A percentile compares a stretch with the other conserved stretches of the same genome.
Conservation (phyloP, 192 early-diverging fungal genomes). For the Chytriomyces sp. region DNA sequence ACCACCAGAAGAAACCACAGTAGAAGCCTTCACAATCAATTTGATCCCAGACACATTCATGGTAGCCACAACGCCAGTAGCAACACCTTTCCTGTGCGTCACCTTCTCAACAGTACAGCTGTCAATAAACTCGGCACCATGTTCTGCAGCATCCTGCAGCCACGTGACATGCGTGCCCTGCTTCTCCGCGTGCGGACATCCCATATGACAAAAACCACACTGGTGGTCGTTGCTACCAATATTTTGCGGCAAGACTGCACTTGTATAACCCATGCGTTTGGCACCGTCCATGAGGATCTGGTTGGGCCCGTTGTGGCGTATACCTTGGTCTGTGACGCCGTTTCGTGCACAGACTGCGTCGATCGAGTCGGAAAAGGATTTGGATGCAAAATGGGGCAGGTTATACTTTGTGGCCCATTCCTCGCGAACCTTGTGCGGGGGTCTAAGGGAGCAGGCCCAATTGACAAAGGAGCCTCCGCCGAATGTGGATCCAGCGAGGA, state of each 20-base stretch:
- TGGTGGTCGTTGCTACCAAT: slow-evolving; percentile 54
- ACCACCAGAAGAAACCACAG: slow-evolving; percentile 68
- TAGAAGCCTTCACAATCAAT: slow-evolving; percentile 54
- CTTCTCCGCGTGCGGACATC: slow-evolving; percentile 75
- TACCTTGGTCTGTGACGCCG: slow-evolving; percentile 56
- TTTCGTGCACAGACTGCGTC: slow-evolving; percentile 63
- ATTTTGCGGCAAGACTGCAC: slow-evolving; percentile 71
- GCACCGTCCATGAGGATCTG: slow-evolving; percentile 70
- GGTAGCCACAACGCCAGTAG: slow-evolving; percentile 57
- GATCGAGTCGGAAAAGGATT: slow-evolving; percentile 56
- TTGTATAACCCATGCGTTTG: slow-evolving; percentile 64
- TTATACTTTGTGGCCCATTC: slow-evolving; percentile 73
- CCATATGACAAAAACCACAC: slow-evolving; percentile 70
- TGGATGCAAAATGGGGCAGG: slow-evolving; percentile 64
- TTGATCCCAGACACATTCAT: slow-evolving; percentile 36
- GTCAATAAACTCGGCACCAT: slow-evolving; percentile 68
- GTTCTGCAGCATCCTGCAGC: slow-evolving; percentile 68
- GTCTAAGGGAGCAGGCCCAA: slow-evolving; percentile 54
- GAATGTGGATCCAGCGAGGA: slow-evolving; percentile 57
- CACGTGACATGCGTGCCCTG: slow-evolving; percentile 70
- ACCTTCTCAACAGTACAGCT: slow-evolving; percentile 62
- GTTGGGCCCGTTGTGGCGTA: slow-evolving; percentile 72
- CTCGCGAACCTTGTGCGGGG: slow-evolving; percentile 67
- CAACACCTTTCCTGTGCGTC: slow-evolving; percentile 58
- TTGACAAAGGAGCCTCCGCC: slow-evolving; percentile 80